Evolutionary conservation across 768 basidiomycete genomes (phyloP).

Genomic region (Wakefieldia striispora): DNA sequence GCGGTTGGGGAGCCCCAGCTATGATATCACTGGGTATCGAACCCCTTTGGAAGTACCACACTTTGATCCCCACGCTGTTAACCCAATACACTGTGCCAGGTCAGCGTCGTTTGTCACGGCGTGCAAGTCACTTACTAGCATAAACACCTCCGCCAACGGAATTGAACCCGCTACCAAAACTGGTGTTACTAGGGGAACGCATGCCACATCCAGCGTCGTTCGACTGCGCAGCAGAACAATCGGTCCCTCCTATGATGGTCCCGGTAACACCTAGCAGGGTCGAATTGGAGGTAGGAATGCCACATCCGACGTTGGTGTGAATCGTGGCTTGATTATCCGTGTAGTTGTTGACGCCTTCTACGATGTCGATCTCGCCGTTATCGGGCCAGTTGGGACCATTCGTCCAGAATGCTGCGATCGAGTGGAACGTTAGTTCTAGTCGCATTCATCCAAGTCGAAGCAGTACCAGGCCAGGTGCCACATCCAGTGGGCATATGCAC

Average conservation of each 20-base stretch:
- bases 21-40: conserved; percentile 76
- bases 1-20: conserved; percentile 69
- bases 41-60: conserved; percentile 80
- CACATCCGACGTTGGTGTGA: conserved; percentile 74
- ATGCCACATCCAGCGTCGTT: conserved; percentile 83
- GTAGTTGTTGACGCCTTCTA: conserved; percentile 82
- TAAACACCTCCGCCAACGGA: conserved; percentile 83
- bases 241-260: conserved; percentile 61
- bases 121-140: conserved; percentile 59
- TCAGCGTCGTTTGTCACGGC: not conserved
- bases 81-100: conserved; percentile 13
- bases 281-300: conserved; percentile 48
- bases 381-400: conserved; percentile 47
- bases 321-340: conserved; percentile 81
- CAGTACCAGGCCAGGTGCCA: conserved; percentile 70
- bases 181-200: conserved; percentile 53
- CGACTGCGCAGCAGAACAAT: conserved; percentile 70
- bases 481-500: conserved; percentile 90
- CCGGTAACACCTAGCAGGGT: conserved; percentile 57
- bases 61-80: conserved; percentile 71
- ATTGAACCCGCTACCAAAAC: conserved; percentile 89
- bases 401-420: conserved; percentile 43
- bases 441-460: not conserved
- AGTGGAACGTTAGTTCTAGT: not conserved
- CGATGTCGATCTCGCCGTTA: conserved; percentile 77